Base-by-base conservation (phyloP, 1,284 basidiomycete genomes). In the Coriolopsis trogii region DNA sequence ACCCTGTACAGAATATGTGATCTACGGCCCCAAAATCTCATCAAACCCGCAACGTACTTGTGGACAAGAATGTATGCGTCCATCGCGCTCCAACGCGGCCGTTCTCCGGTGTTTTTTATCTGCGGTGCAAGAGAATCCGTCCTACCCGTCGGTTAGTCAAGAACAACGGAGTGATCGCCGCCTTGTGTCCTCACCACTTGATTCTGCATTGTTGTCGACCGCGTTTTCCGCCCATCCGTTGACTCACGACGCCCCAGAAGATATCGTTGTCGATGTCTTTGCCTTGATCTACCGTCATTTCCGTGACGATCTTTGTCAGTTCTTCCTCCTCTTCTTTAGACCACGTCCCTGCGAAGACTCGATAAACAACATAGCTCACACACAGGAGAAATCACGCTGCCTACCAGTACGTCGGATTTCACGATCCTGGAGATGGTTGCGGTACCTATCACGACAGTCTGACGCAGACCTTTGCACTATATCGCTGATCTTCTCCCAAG, bases 371-470 rank as follows among this genome's bases (percentile, higher is more conserved):
- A 24, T 20, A 4, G 20, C 16, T 7, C 30, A 21, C 15, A 24
- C 21, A 20, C 29, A 10, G 13, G 28, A 30, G 23, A 10, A 20
- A 7, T 41, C n/a, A 24, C 44, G 30, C 16, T 44, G 15, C 24
- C 39, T 20, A 34, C 40, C n/a, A 6, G 20, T 51, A 29, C 18
- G 25, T 40, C 45, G 49, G 16, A 77, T 70, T 16, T 83, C 83
- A 30, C 80, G 76, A 58, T 84, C 78, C 30, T 81, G 75, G 23
- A 90, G 77, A 60, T 91, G 85, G 65, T 93, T 93, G 41, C 87
- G 81, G 70, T 85, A 93, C 51, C 92, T 78, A 69, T 94, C 91
- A 12, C 90, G 79, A 69, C 91, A 94, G 66, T 94, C 90, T 10
- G 82, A 76, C 15, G 87, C 81, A 75, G 84, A 82, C 26, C 91